Conservation (phyloP, 2,329 filamentous ascomycete species). For the Cladosporium sp. region DNA sequence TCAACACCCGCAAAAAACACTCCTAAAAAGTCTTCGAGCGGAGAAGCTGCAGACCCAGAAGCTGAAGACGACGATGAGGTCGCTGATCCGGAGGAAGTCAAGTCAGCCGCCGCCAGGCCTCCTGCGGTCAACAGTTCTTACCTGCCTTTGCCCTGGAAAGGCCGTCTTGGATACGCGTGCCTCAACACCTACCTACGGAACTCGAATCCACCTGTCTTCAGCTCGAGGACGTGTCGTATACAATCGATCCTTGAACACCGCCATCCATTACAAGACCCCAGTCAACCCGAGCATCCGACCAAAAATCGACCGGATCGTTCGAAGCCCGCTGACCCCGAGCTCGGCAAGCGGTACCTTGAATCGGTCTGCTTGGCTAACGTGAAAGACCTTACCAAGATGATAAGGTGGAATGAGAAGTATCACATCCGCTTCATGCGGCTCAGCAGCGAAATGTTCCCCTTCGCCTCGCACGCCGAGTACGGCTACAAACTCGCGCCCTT, state of each 20-base stretch:
- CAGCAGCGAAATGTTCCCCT: constrained; percentile 95
- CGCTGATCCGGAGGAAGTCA: constrained; percentile 51
- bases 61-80: constrained; percentile 45
- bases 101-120: constrained; percentile 54
- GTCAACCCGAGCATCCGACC: constrained; percentile 69
- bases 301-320: constrained; percentile 80
- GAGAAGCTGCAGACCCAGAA: constrained; percentile 43
- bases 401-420: constrained; percentile 87
- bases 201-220: constrained; percentile 78
- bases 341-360: constrained; percentile 69
- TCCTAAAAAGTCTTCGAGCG: constrained; percentile 17
- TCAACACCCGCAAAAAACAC: constrained; percentile 19
- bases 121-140: constrained; percentile 77
- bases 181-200: constrained; percentile 84
- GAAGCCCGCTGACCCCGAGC: constrained; percentile 57
- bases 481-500: constrained; percentile 82
- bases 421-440: constrained; percentile 88
- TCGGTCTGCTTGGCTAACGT: constrained; percentile 74
- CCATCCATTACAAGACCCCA: constrained; percentile 69
- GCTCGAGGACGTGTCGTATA: constrained; percentile 85
- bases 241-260: constrained; percentile 84
- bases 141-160: constrained; percentile 84
- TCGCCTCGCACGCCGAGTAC: constrained; percentile 80
- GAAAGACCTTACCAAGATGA: constrained; percentile 74
- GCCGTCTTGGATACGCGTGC: constrained; percentile 83